These are phyloP conservation scores for Boeremia exigua DNA, from an alignment of 2,329 filamentous ascomycete species.

Conservation along the genomic window DNA sequence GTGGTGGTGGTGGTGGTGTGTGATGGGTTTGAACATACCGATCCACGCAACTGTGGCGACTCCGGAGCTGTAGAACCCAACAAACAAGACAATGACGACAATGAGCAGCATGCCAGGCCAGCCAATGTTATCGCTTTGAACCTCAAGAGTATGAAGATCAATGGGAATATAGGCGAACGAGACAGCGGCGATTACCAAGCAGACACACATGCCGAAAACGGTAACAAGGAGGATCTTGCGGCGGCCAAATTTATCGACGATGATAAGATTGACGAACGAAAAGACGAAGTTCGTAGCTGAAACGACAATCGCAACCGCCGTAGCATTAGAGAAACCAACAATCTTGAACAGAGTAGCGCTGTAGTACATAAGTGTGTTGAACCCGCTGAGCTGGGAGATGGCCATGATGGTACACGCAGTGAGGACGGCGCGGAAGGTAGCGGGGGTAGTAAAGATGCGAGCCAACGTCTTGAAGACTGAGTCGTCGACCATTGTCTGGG, in stretches of 20 bases:
- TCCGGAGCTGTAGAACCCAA: constrained; percentile 44
- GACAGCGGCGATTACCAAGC: constrained; percentile 73
- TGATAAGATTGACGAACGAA: constrained; percentile 74
- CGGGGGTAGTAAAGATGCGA: constrained; percentile 42
- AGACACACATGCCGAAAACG: constrained; percentile 71
- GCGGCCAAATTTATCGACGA: constrained; percentile 81
- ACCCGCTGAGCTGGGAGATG: constrained; percentile 46
- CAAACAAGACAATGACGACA: constrained; percentile 47
- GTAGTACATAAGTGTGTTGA: constrained; percentile 88
- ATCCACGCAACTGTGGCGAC: constrained; percentile 48
- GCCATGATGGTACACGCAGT: constrained; percentile 48
- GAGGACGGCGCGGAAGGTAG: constrained; percentile 44
- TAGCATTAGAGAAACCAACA: constrained; percentile 79
- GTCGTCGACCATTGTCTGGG: constrained; percentile 38
- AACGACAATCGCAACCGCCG: constrained; percentile 78
- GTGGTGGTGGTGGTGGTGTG: no score
- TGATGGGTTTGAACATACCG: constrained; percentile 5
- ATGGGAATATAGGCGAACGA: constrained; percentile 71
- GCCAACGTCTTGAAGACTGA: constrained; percentile 41
- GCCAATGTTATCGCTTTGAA: constrained; percentile 38
- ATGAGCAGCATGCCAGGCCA: constrained; percentile 46
- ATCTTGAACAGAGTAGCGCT: constrained; percentile 54
- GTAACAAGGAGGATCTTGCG: constrained; percentile 64
- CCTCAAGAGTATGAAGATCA: constrained; percentile 42
- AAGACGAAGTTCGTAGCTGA: constrained; percentile 83